A percentile compares a stretch with the other conserved stretches of the same genome.
These are phyloP conservation scores for Areca catechu DNA, from an alignment of 176 grass and related monocot species.

Conservation along the genomic window DNA sequence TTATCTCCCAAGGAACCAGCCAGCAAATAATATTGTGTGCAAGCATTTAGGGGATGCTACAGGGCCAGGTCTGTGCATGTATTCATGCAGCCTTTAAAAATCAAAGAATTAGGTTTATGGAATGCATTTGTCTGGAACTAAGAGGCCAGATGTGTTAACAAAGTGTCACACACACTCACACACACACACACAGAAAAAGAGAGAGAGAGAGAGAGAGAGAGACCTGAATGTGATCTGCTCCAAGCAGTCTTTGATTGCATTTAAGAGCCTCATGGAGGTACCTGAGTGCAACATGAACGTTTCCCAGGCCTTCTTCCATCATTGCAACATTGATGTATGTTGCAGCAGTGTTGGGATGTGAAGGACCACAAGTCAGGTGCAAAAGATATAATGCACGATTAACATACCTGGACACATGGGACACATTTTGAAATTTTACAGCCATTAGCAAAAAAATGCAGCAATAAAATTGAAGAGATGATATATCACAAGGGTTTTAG, in stretches of 20 bases:
- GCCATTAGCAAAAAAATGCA: too few relatives aligned
- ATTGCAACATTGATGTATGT: constrained; percentile 99
- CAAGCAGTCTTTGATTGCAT: constrained; percentile 90
- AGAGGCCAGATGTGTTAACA: too few relatives aligned
- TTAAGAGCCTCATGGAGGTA: constrained; percentile 93
- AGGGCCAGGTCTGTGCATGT: too few relatives aligned
- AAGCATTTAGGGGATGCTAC: too few relatives aligned
- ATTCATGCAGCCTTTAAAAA: too few relatives aligned
- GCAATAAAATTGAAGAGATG: too few relatives aligned
- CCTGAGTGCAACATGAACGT: constrained; percentile 91
- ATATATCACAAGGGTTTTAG: too few relatives aligned
- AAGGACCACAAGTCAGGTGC: constrained; percentile 87
- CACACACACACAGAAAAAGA: constrained; percentile 4
- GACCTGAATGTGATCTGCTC: constrained; percentile 97
- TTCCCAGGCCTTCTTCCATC: constrained; percentile 99
- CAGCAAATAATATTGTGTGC: too few relatives aligned
- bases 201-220: constrained; percentile 22
- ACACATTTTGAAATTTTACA: constrained; percentile 5
- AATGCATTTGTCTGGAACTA: too few relatives aligned
- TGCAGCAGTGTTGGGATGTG: constrained; percentile 98
- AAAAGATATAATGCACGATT: constrained; percentile 94
- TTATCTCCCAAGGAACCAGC: too few relatives aligned
- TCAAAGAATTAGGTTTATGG: too few relatives aligned
- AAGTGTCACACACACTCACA: too few relatives aligned
- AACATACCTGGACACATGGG: constrained; percentile 61